These are phyloP conservation scores for Parsonsia alboflavescens DNA, from an alignment of 257 asterid species.

Conservation along the genomic window DNA sequence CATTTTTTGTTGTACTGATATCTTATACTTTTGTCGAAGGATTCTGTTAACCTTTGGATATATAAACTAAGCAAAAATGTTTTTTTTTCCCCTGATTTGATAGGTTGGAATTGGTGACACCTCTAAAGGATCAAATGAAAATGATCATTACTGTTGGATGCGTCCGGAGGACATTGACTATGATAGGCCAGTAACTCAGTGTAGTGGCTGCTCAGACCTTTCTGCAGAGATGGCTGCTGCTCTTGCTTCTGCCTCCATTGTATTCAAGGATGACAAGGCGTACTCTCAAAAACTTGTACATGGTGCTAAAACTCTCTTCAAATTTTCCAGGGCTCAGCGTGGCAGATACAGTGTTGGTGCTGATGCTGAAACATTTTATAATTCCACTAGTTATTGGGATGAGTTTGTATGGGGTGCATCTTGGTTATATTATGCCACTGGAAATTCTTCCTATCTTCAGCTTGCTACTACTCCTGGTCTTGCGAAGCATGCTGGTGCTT, in stretches of 20 bases:
- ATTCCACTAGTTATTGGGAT: conserved; percentile 77
- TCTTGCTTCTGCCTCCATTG: conserved; percentile 93
- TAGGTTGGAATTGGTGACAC: conserved; percentile 92
- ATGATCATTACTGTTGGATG: conserved; percentile 95
- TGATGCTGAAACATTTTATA: conserved; percentile 70
- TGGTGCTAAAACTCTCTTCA: conserved; percentile 85
- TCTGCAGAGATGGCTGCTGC: conserved; percentile 98
- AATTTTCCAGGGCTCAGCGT: conserved; percentile 76
- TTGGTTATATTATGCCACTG: conserved; percentile 96
- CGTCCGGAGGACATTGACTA: conserved; percentile 95
- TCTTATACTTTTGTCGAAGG: background rate
- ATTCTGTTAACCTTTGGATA: background rate
- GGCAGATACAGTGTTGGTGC: conserved; percentile 69
- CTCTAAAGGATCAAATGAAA: conserved; percentile 48
- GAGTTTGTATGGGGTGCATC: conserved; percentile 93
- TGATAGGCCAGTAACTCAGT: conserved; percentile 51
- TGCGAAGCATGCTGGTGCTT: conserved; percentile 92
- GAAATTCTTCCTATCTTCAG: conserved; percentile 73
- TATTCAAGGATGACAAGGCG: conserved; percentile 82
- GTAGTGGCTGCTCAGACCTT: conserved; percentile 79
- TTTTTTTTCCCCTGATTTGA: conserved; percentile 7
- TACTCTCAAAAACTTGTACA: conserved; percentile 91
- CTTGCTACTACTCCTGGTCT: conserved; percentile 77
- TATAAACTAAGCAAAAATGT: background rate
- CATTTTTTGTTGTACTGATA: background rate